These are phyloP conservation scores for Dothiorella sarmentorum DNA, from an alignment of 2,329 filamentous ascomycete genomes.

Conservation along the genomic window DNA sequence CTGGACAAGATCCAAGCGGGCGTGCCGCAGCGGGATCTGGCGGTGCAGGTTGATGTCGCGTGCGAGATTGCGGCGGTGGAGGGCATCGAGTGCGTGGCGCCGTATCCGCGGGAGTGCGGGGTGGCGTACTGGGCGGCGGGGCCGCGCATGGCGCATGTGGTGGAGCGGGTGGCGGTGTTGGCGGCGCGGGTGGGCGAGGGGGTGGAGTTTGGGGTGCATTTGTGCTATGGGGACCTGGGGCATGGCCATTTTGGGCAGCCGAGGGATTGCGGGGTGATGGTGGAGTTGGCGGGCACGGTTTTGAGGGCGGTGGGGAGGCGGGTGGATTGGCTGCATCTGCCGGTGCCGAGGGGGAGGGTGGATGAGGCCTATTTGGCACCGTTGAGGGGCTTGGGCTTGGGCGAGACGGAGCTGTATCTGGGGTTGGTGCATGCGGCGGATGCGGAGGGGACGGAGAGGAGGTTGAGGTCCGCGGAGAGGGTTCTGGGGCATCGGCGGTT, in stretches of 20 bases:
- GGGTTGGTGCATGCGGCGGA: conserved; percentile 2
- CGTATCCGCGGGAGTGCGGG: conserved; percentile 34
- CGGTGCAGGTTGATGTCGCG: conserved; percentile 36
- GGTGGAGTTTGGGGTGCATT: conserved; percentile 44
- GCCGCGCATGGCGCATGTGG: conserved; percentile 34
- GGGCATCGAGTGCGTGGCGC: conserved; percentile 22
- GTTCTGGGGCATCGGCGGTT: conserved; percentile 6
- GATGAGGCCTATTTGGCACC: conserved; percentile 3
- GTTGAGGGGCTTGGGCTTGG: background rate
- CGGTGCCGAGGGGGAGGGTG: conserved; percentile 21
- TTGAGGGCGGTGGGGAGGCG: conserved; percentile 26
- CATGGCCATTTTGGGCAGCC: conserved; percentile 46
- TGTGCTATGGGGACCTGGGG: conserved; percentile 48
- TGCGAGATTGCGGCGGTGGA: conserved; percentile 33
- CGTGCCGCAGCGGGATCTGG: conserved; percentile 33
- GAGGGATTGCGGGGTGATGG: conserved; percentile 31
- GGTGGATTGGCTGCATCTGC: conserved; percentile 45
- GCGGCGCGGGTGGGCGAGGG: conserved; percentile 31
- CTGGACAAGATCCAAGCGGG: conserved; percentile 28
- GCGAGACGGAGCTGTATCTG: background rate
- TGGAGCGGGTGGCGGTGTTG: conserved; percentile 33
- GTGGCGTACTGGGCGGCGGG: too few relatives aligned
- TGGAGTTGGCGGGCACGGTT: conserved; percentile 39
- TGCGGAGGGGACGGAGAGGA: conserved; percentile 3
- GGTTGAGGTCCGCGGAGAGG: background rate